A percentile compares a stretch with the other conserved stretches of the same genome.
These are phyloP conservation scores for Boletus smithii DNA, from an alignment of 1,284 basidiomycete species.

Conservation along the genomic window DNA sequence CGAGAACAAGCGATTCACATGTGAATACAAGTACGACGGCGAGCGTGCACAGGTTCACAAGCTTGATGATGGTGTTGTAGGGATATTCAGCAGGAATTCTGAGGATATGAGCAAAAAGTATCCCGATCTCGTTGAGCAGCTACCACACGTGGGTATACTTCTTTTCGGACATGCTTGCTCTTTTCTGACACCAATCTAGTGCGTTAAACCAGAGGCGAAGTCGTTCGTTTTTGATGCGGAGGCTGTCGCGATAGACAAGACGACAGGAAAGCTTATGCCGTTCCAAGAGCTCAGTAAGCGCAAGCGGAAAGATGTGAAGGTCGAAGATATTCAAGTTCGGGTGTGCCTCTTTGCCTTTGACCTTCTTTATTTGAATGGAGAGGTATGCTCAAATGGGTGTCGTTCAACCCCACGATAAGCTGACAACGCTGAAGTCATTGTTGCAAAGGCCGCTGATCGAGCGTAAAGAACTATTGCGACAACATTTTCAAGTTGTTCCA, in stretches of 20 bases:
- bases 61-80: slow-evolving; percentile 74
- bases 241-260: slow-evolving; percentile 92
- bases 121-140: slow-evolving; percentile 92
- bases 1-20: slow-evolving; percentile 94
- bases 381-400: slow-evolving; percentile 49
- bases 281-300: slow-evolving; percentile 96
- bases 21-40: slow-evolving; percentile 99
- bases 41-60: slow-evolving; percentile 92
- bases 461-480: slow-evolving; percentile 71
- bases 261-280: slow-evolving; percentile 82
- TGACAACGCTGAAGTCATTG: slow-evolving; percentile 48
- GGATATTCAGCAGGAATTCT: slow-evolving; percentile 94
- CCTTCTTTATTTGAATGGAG: slow-evolving; percentile 90
- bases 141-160: slow-evolving; percentile 65
- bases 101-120: slow-evolving; percentile 99
- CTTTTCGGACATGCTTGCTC: background rate
- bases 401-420: background rate
- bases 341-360: slow-evolving; percentile 98
- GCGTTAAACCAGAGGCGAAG: slow-evolving; percentile 75
- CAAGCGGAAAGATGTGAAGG: slow-evolving; percentile 96
- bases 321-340: slow-evolving; percentile 93
- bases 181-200: slow-evolving; percentile 45
- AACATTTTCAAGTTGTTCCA: slow-evolving; percentile 80
- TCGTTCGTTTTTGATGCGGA: slow-evolving; percentile 96
- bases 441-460: slow-evolving; percentile 66